Conservation (phyloP, 495 filamentous ascomycete species). For the Cercophora newfieldiana region DNA sequence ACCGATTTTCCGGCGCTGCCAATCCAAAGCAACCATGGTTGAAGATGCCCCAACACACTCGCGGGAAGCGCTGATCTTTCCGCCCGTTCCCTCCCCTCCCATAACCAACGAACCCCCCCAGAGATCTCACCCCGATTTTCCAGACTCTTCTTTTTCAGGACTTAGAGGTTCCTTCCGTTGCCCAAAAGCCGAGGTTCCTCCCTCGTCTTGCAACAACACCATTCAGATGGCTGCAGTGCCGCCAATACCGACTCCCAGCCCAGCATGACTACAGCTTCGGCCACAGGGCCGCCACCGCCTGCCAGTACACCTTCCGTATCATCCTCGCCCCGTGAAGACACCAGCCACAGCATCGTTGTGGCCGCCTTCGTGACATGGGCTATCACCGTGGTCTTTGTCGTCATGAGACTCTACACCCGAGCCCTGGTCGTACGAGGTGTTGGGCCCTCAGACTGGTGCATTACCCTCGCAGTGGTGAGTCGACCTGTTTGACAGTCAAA, state of each 20-base stretch:
- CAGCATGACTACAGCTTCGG: conserved; percentile 15
- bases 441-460: conserved; percentile 24
- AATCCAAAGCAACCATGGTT: conserved; percentile 2
- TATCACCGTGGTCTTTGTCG: conserved; percentile 27
- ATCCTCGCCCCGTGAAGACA: background rate
- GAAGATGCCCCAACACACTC: background rate
- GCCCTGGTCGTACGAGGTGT: conserved; percentile 21
- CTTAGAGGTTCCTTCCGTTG: too few relatives aligned
- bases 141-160: too few relatives aligned
- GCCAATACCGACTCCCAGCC: too few relatives aligned
- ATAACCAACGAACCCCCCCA: too few relatives aligned
- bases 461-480: conserved; percentile 24
- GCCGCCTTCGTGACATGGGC: conserved; percentile 16
- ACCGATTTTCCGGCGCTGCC: background rate
- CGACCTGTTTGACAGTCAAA: background rate
- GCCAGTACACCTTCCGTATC: conserved; percentile 9
- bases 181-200: too few relatives aligned
- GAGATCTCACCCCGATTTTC: too few relatives aligned
- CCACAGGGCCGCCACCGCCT: conserved; percentile 5
- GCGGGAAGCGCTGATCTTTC: background rate
- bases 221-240: too few relatives aligned
- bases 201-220: too few relatives aligned
- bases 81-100: background rate
- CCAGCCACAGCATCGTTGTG: conserved; percentile 20
- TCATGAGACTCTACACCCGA: conserved; percentile 27